These are phyloP conservation scores for Ceriops decandra DNA, from an alignment of 345 rosid species.

Conservation along the genomic window DNA sequence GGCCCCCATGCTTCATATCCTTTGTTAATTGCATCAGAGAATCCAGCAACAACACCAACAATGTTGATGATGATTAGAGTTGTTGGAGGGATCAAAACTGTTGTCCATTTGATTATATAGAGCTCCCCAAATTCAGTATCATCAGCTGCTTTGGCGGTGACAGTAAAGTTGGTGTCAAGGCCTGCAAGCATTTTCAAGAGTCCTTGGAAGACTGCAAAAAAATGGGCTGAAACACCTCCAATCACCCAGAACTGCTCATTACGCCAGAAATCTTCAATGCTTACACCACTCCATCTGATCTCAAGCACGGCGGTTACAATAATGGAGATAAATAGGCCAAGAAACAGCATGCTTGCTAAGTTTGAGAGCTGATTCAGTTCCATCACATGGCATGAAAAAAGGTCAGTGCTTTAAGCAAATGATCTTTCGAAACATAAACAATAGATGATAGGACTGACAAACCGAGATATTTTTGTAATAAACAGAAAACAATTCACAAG, in stretches of 20 bases:
- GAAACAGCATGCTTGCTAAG: constrained; percentile 79
- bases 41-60: constrained; percentile 98
- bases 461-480: not conserved
- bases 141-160: constrained; percentile 88
- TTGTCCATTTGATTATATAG: constrained; percentile 89
- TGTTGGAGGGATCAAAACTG: constrained; percentile 88
- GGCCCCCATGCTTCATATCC: constrained; percentile 99
- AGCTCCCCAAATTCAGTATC: constrained; percentile 92
- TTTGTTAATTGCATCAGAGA: constrained; percentile 94
- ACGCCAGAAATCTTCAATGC: constrained; percentile 93
- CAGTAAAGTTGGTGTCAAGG: constrained; percentile 92
- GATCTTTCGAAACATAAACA: not conserved
- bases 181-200: constrained; percentile 87
- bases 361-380: constrained; percentile 67
- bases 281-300: constrained; percentile 92
- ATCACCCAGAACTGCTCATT: constrained; percentile 99
- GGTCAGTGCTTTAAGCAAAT: not conserved
- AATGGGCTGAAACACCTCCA: constrained; percentile 96
- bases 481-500: not conserved
- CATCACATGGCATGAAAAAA: not conserved
- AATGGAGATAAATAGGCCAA: constrained; percentile 88
- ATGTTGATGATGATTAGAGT: constrained; percentile 74
- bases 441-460: too few species aligned
- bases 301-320: constrained; percentile 80
- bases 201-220: constrained; percentile 96